Percentiles rank a stretch among this genome's conserved stretches.
These are phyloP conservation scores for Trichodelitschia bisporula DNA, from an alignment of 495 filamentous ascomycete species.

Conservation along the genomic window DNA sequence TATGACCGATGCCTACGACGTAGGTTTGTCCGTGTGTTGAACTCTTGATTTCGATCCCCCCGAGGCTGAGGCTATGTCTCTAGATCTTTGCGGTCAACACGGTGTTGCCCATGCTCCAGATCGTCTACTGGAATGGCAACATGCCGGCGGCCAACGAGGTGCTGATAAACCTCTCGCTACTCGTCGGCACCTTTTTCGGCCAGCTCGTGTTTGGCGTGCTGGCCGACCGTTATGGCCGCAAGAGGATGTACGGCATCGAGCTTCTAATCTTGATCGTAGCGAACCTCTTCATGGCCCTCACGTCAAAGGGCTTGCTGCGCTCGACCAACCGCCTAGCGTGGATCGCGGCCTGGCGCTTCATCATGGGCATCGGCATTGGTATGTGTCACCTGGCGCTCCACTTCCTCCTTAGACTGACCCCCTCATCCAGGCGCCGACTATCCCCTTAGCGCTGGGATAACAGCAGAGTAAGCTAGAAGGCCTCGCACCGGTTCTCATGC, in stretches of 20 bases:
- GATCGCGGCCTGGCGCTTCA: slow-evolving; percentile 9
- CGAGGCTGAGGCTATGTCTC: too few species aligned
- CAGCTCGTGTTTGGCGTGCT: slow-evolving; percentile 36
- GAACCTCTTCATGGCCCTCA: slow-evolving; percentile 26
- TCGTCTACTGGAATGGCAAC: slow-evolving; percentile 32
- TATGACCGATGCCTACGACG: slow-evolving; percentile 43
- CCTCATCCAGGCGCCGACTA: slow-evolving; percentile 27
- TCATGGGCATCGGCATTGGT: slow-evolving; percentile 18
- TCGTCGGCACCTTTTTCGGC: slow-evolving; percentile 31
- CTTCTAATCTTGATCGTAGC: slow-evolving; percentile 28
- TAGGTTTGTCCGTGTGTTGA: too few species aligned
- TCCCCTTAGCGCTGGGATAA: slow-evolving; percentile 33
- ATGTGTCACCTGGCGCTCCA: neutral
- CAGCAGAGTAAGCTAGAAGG: slow-evolving; percentile 23
- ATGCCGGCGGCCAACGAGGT: slow-evolving; percentile 9
- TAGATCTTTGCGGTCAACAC: slow-evolving; percentile 47
- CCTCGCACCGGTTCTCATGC: neutral
- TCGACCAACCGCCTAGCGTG: slow-evolving; percentile 5
- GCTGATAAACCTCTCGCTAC: slow-evolving; percentile 33
- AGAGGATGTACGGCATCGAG: slow-evolving; percentile 38
- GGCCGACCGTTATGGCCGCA: slow-evolving; percentile 35
- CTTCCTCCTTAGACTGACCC: too few species aligned
- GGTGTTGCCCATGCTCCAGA: slow-evolving; percentile 32
- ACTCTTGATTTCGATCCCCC: too few species aligned
- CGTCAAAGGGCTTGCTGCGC: slow-evolving; percentile 2